Percentiles rank a stretch among this genome's conserved stretches.
phyloP scores from a whole-genome alignment of 805 yeast genomes.

The Wickerhamomyces bovis region DNA sequence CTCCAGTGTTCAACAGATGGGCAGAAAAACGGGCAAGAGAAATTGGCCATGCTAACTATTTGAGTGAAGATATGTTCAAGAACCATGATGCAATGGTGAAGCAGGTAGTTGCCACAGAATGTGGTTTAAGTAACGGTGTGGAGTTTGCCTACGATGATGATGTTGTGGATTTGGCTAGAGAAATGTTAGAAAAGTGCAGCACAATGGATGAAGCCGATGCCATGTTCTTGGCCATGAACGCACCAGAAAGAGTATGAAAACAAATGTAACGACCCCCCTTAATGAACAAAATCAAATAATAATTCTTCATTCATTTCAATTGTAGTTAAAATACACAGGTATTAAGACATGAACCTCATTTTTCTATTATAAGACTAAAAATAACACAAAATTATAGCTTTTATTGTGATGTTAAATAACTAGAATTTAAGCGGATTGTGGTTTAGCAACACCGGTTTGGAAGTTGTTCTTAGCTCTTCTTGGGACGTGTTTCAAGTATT shows the following conservation, averaged over 20 bases:
- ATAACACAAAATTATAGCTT: not conserved
- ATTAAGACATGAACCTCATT: not conserved
- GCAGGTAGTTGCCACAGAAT: constrained; percentile 23
- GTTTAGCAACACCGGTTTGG: constrained; percentile 80
- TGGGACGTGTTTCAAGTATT: constrained; percentile 92
- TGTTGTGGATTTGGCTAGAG: constrained; percentile 63
- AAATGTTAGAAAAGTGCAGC: constrained; percentile 58
- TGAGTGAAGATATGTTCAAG: constrained; percentile 15
- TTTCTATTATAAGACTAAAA: not conserved
- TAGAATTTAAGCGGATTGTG: constrained; percentile 42
- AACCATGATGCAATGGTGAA: constrained; percentile 21
- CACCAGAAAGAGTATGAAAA: constrained; percentile 23
- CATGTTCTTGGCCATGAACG: constrained; percentile 54
- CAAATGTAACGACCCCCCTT: not conserved
- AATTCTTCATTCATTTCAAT: too few species aligned
- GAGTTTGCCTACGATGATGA: constrained; percentile 58
- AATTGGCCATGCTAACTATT: constrained; percentile 28
- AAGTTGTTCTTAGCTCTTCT: constrained; percentile 99
- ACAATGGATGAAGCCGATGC: constrained; percentile 79
- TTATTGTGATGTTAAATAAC: constrained; percentile 1
- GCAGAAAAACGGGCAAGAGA: constrained; percentile 38
- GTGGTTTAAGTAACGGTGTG: constrained; percentile 48
- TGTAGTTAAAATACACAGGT: not conserved
- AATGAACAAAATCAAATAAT: not conserved
- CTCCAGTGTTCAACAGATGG: constrained; percentile 35